Percentiles rank a stretch among this genome's conserved stretches.
Conservation (phyloP, 2,329 filamentous ascomycete species). For the Botrytis aclada region DNA sequence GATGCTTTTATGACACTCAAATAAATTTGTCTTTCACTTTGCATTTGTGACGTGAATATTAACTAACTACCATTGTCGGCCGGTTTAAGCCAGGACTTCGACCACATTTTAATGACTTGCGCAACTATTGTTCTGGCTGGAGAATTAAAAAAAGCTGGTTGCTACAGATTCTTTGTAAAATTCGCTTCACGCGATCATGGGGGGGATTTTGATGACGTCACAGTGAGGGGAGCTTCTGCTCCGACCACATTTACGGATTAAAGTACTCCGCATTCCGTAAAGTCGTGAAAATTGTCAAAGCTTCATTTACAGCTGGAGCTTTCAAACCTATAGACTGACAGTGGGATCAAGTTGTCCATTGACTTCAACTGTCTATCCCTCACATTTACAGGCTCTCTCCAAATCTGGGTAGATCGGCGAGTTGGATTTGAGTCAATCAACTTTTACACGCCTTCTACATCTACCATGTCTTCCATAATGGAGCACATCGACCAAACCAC, state of each 20-base stretch:
- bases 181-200: background rate
- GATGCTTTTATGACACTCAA: constrained; percentile 1
- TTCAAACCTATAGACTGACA: too few species aligned
- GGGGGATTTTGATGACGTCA: background rate
- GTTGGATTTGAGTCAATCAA: background rate
- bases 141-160: background rate
- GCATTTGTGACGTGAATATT: background rate
- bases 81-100: rapidly evolving
- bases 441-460: background rate
- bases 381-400: background rate
- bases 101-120: rapidly evolving
- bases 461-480: constrained; percentile 24
- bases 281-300: background rate
- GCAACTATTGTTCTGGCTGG: background rate
- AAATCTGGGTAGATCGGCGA: background rate
- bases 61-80: too few species aligned
- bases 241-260: background rate
- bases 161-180: background rate
- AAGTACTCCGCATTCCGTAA: background rate
- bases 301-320: background rate
- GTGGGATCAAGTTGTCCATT: background rate
- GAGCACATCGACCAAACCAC: constrained; percentile 57
- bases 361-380: background rate
- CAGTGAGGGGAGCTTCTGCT: background rate
- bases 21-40: background rate